phyloP scores from a whole-genome alignment of 192 early-diverging fungal species.

The Coemansia sp. region DNA sequence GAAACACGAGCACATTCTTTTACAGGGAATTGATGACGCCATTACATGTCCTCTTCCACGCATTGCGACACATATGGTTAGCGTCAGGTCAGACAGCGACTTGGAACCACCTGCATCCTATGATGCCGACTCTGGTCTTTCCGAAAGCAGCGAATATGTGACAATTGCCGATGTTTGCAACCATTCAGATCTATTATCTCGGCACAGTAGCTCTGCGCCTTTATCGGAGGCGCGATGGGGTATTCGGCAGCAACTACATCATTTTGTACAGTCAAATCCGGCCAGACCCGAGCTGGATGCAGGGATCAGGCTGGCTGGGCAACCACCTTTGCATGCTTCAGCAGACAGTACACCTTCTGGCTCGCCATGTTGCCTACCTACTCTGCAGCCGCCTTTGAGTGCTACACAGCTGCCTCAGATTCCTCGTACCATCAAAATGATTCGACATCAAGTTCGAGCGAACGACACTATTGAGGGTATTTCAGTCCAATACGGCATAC shows the following conservation, averaged over 20 bases:
- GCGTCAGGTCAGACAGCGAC: conserved; percentile 35
- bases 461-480: conserved; percentile 43
- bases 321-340: not conserved
- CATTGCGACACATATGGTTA: conserved; percentile 37
- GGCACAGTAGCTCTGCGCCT: not conserved
- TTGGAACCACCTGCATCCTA: not conserved
- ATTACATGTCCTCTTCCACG: conserved; percentile 48
- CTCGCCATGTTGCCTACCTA: not conserved
- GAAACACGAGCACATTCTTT: conserved; percentile 24
- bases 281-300: not conserved
- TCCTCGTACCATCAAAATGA: conserved; percentile 49
- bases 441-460: conserved; percentile 25
- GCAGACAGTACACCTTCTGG: not conserved
- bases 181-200: not conserved
- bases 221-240: not conserved
- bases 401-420: not conserved
- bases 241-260: not conserved
- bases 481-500: conserved; percentile 43
- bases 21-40: conserved; percentile 43
- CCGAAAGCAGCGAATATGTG: not conserved
- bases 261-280: not conserved
- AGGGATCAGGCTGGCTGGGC: not conserved
- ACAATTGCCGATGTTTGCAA: too few species aligned
- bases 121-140: not conserved
- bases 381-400: not conserved